Conservation (phyloP, 1,139 yeast genomes). For the Magnusiomyces clavatus region DNA sequence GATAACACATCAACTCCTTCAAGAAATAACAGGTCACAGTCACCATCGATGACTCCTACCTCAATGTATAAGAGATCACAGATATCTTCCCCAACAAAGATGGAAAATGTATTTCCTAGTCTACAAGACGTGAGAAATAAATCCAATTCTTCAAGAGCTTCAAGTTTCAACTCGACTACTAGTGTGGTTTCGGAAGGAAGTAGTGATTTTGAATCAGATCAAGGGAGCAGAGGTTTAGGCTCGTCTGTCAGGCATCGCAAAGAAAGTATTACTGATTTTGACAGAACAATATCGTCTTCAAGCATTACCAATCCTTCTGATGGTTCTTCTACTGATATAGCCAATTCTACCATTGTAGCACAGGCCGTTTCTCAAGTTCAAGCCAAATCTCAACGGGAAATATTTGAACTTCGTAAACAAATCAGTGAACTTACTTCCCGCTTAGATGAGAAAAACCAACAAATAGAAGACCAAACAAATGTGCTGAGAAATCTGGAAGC, state of each 20-base stretch:
- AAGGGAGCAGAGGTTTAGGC: background rate
- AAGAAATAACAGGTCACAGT: background rate
- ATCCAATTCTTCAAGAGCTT: background rate
- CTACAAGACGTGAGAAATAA: background rate
- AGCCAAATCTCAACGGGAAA: slow-evolving; percentile 11
- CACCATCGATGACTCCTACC: background rate
- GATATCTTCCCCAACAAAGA: slow-evolving; percentile 1
- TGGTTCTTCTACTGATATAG: slow-evolving; percentile 4
- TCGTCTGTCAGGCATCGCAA: too few relatives aligned
- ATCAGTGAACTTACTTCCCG: slow-evolving; percentile 17
- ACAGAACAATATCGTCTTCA: too few relatives aligned
- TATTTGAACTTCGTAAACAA: slow-evolving; percentile 14
- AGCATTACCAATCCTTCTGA: background rate
- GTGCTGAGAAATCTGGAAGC: slow-evolving; percentile 26
- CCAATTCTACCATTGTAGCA: slow-evolving; percentile 10
- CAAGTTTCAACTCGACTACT: background rate
- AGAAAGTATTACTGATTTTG: too few relatives aligned
- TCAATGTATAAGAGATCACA: background rate
- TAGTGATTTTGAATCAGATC: background rate
- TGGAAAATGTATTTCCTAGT: slow-evolving; percentile 7
- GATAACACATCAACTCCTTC: background rate
- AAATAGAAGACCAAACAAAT: slow-evolving; percentile 24
- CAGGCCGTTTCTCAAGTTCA: slow-evolving; percentile 13
- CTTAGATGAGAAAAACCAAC: slow-evolving; percentile 22
- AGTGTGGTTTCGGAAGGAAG: too few relatives aligned